Conservation (phyloP, 139 green algal genomes). For the Nannochloris sp. region DNA sequence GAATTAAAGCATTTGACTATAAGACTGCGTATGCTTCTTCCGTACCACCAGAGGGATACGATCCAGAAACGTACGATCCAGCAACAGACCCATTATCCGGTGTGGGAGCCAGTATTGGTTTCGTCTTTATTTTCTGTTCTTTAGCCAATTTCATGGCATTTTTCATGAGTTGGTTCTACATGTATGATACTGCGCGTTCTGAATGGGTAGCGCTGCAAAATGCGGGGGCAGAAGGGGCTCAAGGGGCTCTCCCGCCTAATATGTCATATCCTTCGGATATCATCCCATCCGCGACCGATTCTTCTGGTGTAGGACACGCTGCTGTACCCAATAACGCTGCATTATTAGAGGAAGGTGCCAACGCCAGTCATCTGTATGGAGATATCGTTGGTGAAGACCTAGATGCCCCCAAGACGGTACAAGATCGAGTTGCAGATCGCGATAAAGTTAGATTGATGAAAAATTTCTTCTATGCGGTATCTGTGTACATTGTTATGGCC, state of each 20-base stretch:
- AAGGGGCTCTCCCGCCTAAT: neutral
- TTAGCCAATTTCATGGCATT: neutral
- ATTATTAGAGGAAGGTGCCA: constrained; percentile 16
- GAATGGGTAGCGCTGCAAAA: constrained; percentile 22
- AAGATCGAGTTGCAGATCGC: constrained; percentile 29
- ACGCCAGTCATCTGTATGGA: constrained; percentile 8
- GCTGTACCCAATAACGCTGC: neutral
- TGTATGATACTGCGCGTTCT: constrained; percentile 23
- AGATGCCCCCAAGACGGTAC: constrained; percentile 38
- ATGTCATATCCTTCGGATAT: neutral
- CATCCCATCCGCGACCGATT: neutral
- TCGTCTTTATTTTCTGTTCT: neutral
- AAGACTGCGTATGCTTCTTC: constrained; percentile 4
- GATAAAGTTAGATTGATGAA: constrained; percentile 42
- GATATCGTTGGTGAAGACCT: constrained; percentile 15
- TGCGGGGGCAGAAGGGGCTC: no score
- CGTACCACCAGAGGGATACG: neutral
- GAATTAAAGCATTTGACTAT: constrained; percentile 12
- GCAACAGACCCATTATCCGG: neutral
- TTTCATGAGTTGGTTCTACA: constrained; percentile 37
- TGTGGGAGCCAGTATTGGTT: neutral
- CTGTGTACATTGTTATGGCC: constrained; percentile 26
- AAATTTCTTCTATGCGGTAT: constrained; percentile 44
- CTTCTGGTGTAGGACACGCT: neutral
- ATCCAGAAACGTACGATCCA: constrained; percentile 1